These are phyloP conservation scores for Breviolum minutum DNA, from an alignment of 73 alveolate genomes.

Conservation along the genomic window DNA sequence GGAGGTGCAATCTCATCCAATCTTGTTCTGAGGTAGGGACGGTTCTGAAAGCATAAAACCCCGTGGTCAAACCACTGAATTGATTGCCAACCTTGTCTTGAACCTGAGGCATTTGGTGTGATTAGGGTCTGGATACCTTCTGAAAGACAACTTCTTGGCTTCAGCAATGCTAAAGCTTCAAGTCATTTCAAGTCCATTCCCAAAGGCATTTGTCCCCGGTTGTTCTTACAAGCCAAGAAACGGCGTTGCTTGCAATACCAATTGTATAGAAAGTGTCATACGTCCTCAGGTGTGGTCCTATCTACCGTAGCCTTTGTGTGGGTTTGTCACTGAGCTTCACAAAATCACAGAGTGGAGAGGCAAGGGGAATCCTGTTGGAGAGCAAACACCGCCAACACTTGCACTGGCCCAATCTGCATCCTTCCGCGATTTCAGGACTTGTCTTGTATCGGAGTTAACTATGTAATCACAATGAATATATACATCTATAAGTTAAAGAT, in stretches of 20 bases:
- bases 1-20: too few species aligned
- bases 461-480: not conserved
- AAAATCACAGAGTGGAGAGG: too few species aligned
- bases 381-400: too few species aligned
- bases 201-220: not conserved
- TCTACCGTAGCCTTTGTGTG: not conserved
- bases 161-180: not conserved
- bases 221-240: not conserved
- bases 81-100: slow-evolving; percentile 40
- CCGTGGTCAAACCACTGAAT: slow-evolving; percentile 18
- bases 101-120: slow-evolving; percentile 5
- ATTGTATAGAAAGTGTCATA: slow-evolving; percentile 3
- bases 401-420: not conserved
- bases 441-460: not conserved
- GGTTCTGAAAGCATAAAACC: slow-evolving; percentile 57
- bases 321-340: too few species aligned
- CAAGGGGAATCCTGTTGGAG: too few species aligned
- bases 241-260: slow-evolving; percentile 2
- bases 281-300: not conserved
- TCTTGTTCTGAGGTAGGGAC: not conserved
- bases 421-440: not conserved
- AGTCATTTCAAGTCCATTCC: not conserved
- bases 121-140: not conserved
- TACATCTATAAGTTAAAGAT: too few species aligned
- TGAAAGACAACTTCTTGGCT: not conserved